Base-by-base conservation (phyloP, 441 rosid species). In the Arabidopsis lyrata region DNA sequence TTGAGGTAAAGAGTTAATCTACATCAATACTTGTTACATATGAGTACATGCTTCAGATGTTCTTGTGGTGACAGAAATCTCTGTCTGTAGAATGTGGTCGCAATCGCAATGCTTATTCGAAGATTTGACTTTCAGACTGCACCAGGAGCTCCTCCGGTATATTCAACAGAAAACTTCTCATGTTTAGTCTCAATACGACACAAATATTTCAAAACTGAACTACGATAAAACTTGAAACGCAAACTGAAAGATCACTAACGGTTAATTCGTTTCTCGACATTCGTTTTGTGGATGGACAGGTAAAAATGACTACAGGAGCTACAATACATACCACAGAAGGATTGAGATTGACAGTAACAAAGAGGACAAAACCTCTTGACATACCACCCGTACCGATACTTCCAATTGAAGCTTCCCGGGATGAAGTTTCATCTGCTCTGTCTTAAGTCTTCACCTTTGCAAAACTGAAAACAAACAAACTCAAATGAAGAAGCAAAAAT, bases 281-380 rank as follows among this genome's bases (percentile, higher is more conserved):
- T 31, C 36, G 8, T 35, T 65, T 52, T 61, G 44, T 66, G 42
- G 27, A 35, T 42, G 20, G 78, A 81, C 89, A 95, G 98, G 98
- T 95, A 66, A 77, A 77, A 68, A 91, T 91, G 99, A 95, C 98
- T 12, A 95, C 99, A n/a, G 98, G 99, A 77, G 99, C 99, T 67
- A 95, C 99, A 39, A 95, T 95, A 82, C 99, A 95, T 85, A 95
- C 99, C 4, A 91, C 97, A 2, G 82, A 88, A 78, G 99, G 99
- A 62, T 70, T 95, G 80, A 83, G 77, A 41, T 77, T 95, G 96
- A 84, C 87, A 0, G 88, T 89, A 29, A 88, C 92, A 12, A 66
- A 70, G 74, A 83, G 99, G 79, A 77, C 81, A 13, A 81, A 73
- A 59, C 86, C 93, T 76, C 88, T 87, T 0, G 68, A 86, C 48